Conservation (phyloP, 768 basidiomycete species). For the Amanita phalloides region DNA sequence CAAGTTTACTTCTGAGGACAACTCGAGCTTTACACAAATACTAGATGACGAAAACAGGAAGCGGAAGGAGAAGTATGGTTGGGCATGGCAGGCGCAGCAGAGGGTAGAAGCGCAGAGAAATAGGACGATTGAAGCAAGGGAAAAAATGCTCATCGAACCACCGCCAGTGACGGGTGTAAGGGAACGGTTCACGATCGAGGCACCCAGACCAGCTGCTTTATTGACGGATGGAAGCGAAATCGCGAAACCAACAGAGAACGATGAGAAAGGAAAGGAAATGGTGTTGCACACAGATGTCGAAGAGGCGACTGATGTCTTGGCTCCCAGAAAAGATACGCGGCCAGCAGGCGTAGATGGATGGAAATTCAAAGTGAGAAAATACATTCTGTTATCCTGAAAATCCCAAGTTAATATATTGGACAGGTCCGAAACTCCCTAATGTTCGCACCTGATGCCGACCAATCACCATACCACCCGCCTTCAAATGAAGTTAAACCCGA, state of each 20-base stretch:
- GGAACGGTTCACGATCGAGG: slow-evolving; percentile 58
- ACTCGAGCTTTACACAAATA: slow-evolving; percentile 91
- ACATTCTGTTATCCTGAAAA: background rate
- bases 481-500: slow-evolving; percentile 19
- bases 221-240: slow-evolving; percentile 27
- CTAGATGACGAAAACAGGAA: slow-evolving; percentile 81
- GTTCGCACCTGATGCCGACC: slow-evolving; percentile 90
- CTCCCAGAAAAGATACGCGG: slow-evolving; percentile 64
- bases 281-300: slow-evolving; percentile 19
- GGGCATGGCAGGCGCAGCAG: slow-evolving; percentile 93
- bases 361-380: slow-evolving; percentile 59
- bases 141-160: slow-evolving; percentile 64
- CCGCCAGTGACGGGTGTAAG: slow-evolving; percentile 50
- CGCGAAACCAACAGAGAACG: slow-evolving; percentile 13
- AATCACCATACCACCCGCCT: slow-evolving; percentile 58
- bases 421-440: slow-evolving; percentile 91
- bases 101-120: slow-evolving; percentile 59
- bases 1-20: slow-evolving; percentile 92
- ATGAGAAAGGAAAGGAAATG: slow-evolving; percentile 13
- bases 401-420: slow-evolving; percentile 3
- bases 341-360: slow-evolving; percentile 68
- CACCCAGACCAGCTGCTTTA: slow-evolving; percentile 42
- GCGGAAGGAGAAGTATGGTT: slow-evolving; percentile 71
- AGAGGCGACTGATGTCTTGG: slow-evolving; percentile 60
- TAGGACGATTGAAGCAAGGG: slow-evolving; percentile 57